phyloP scores from a whole-genome alignment of 441 rosid genomes.

The Pelargonium australe region DNA sequence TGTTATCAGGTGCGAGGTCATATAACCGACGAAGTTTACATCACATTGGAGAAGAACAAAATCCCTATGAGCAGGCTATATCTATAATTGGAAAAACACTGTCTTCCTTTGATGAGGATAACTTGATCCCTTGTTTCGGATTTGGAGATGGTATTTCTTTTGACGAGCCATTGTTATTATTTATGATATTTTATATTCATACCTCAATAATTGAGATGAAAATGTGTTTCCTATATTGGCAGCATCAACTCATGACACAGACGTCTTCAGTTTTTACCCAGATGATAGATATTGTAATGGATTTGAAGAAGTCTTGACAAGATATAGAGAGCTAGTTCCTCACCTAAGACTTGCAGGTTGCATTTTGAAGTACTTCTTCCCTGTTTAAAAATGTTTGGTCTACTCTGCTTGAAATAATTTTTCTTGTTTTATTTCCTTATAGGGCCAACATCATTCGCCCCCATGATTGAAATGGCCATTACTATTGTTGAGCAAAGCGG shows the following conservation, averaged over 20 bases:
- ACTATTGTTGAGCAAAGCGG: slow-evolving; percentile 84
- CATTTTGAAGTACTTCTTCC: slow-evolving; percentile 11
- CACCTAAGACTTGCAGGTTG: slow-evolving; percentile 65
- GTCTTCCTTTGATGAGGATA: slow-evolving; percentile 67
- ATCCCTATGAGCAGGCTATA: slow-evolving; percentile 72
- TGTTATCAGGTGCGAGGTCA: slow-evolving; percentile 43
- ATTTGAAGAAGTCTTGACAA: slow-evolving; percentile 58
- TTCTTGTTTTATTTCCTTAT: slow-evolving; percentile 8
- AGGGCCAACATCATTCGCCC: slow-evolving; percentile 97
- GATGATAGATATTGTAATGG: slow-evolving; percentile 59
- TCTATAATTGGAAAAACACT: slow-evolving; percentile 64
- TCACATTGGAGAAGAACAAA: slow-evolving; percentile 40
- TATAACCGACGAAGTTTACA: slow-evolving; percentile 58
- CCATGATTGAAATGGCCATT: slow-evolving; percentile 73
- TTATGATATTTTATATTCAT: background rate
- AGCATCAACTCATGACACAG: slow-evolving; percentile 73
- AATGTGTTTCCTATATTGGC: slow-evolving; percentile 20
- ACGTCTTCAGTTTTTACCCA: slow-evolving; percentile 55
- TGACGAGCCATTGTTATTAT: background rate
- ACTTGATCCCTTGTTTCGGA: slow-evolving; percentile 65
- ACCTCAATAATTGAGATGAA: slow-evolving; percentile 8
- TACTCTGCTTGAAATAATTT: slow-evolving; percentile 9
- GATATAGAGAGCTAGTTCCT: slow-evolving; percentile 58
- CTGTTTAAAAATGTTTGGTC: background rate
- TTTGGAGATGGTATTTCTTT: slow-evolving; percentile 57